Base-by-base conservation (phyloP, 2,329 filamentous ascomycete genomes). In the Nothomitra cinnamomea region DNA sequence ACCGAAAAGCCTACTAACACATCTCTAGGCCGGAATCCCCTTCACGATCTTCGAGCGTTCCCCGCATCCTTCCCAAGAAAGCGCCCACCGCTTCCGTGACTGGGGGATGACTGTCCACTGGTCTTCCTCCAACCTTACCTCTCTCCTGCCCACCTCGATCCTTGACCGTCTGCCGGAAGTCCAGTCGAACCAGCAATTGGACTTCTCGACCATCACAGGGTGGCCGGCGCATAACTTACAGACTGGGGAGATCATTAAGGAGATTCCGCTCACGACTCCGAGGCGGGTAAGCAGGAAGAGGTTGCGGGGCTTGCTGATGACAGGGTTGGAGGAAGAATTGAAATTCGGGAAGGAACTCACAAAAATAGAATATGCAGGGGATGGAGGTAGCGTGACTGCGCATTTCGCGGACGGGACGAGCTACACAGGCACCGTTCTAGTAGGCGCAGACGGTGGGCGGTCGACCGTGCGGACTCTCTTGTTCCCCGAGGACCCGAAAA, bases 21-120 rank as follows among this genome's bases (percentile, higher is more conserved):
- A 54, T 50, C 13, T 21, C 15, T 22, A 61, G 54, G 56, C 57
- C 10, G 53, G 54, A 38, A 72, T 76, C n/a, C 69, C 72, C 0
- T 80, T 77, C 62, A 67, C 62, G 38, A 72, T 81, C 43, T 80
- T 75, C 59, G 78, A 82, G 63, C 75, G 75, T 42, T 74, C 78
- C 57, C 55, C 60, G 59, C 78, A 82, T 63, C 75, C 75, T 43
- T 74, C 78, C 57, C 54, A 60, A 62, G 40, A 56, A 63, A 54
- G 69, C 69, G 25, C 74, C 71, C 32, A 74, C 66, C 19, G 66
- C 70, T 55, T 64, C 58, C 57, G 65, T 2, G 78, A 79, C 57
- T 83, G 79, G 80, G 80, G 78, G 2, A 66, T 83, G 54, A 82
- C 78, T 0, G 66, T 83, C 54, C 77, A 82, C 61, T 83, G 78